Base-by-base conservation (phyloP, 2,329 filamentous ascomycete genomes). In the Thermochaetoides dissita region DNA sequence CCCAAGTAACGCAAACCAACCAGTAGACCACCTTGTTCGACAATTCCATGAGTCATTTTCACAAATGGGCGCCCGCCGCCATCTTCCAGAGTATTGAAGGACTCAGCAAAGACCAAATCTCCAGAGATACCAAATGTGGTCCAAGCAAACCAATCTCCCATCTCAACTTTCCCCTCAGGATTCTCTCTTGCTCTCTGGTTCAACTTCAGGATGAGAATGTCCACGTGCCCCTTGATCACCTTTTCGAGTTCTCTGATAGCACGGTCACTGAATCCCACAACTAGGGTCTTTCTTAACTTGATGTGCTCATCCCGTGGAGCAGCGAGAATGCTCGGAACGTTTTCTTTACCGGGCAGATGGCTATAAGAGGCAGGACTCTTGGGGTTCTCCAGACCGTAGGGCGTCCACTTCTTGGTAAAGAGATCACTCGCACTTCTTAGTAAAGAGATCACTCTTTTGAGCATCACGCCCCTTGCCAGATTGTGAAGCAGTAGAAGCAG, bases 41-140 rank as follows among this genome's bases (percentile, higher is more conserved):
- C 36, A 10, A 30, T 4, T 7, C 41, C 43, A 5, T 40, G 40
- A 8, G 45, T 40, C 24, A 52, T 44, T 30, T 42, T 35, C 6
- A 46, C 44, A 42, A 38, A 55, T 11, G 42, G 42, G 34, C 48
- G 40, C 33, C 44, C 47, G 11, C 48, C 36, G 17, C 43, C 42
- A 8, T 45, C 37, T 6, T 53, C 46, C 9, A 55, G 39, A 37
- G 49, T 51, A 6, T 47, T 46, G 35, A 53, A 52, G 3, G 48
- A 40, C 48, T 56, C 49, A 30, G 49, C 54, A 38, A 55, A 54
- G 30, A 41, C 41, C 30, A 55, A 36, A 33, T 54, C 49, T 12
- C 49, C 48, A 12, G 52, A 50, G 8, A 54, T 43, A 34, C 54
- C 53, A 37, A 55, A 54, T 0, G 51, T 53, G 10, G 39, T 43